Evolutionary conservation across 108 stramenopile species (phyloP), one percentile per base, ranked within the genome.

Genomic region (Nannochloropsis salina): DNA sequence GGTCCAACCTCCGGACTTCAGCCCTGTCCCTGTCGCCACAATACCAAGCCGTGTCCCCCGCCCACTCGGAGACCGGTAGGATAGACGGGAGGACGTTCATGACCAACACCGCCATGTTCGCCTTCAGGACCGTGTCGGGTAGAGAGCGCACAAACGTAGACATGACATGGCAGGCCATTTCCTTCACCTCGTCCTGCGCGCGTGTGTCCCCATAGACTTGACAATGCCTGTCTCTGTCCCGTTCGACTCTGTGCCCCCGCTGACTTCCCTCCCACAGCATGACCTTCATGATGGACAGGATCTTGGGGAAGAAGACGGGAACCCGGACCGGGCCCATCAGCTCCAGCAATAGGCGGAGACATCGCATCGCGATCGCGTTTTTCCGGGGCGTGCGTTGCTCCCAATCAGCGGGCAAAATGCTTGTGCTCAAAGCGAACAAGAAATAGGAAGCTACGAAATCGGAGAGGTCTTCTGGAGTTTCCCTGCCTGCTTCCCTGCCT

Each of bases 261-360:
- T 31, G 31, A 0, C 61, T n/a, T 4, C 61, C 61, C 61, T 74
- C 61, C 61, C 61, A 74, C 15, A 74, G 61, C 61, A 74, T 74
- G 20, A 74, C 61, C 61, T 74, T 74, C 61, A 74, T 74, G 61
- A 74, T 74, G 5, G 61, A 74, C 61, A 74, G n/a, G 15, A 74
- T 74, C 61, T 74, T 74, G 20, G 61, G 61, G 20, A 74, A 74
- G 61, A 74, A 74, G 3, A n/a, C 4, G 3, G 61, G 61, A n/a
- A 74, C 61, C 61, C 61, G 15, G n/a, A n/a, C 61, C 61, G n/a
- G 20, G n/a, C 61, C 61, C 61, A 74, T 74, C n/a, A 74, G n/a
- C 6, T 74, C 61, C 15, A 74, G 61, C 61, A 74, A n/a, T n/a
- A 74, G n/a, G 15, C 61, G 15, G 15, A 74, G n/a, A 6, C 61